Base-by-base conservation (phyloP, 768 basidiomycete genomes). In the Holtermanniella nyarrowii region DNA sequence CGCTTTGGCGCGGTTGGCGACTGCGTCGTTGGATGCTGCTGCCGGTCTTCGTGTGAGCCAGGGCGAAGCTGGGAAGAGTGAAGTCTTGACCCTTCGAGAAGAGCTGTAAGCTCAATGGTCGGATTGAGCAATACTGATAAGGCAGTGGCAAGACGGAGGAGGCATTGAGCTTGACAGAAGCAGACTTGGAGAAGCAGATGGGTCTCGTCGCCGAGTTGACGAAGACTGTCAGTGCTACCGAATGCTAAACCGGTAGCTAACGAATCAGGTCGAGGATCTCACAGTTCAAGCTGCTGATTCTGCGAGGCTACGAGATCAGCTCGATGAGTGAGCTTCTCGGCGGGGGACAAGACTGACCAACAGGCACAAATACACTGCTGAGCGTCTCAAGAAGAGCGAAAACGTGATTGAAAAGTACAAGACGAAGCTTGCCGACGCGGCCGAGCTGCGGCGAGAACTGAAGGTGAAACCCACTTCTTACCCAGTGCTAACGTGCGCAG, bases 351-450 rank as follows among this genome's bases (percentile, higher is more conserved):
- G 44, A 5, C 42, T 26, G 31, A 40, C 23, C 27, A 4, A 14
- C 53, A 93, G 89, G 66, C 88, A 88, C 63, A 83, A 84, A 4
- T 90, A 96, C 73, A 85, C 88, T 4, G 85, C 87, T 3, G 95
- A 96, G 62, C 86, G 82, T 58, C 75, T 90, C 40, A 84, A 86
- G 62, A 97, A 96, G 76, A 85, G 83, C 1, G 95, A 97, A 73
- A 91, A 91, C 64, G 90, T 95, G 24, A 87, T 95, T 80, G 90
- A 96, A 73, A 99, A 97, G 71, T 91, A 96, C 73, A 93, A 91
- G 75, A 91, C 88, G 78, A 99, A 97, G 73, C 78, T 97, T 1
- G 93, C 96, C 62, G 95, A 96, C 68, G 82, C 85, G 3, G 88
- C 86, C 13, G 88, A 93, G 57, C 60, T 68, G 22, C 61, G 64